phyloP scores from a whole-genome alignment of 768 basidiomycete species.

The Trametes elegans region DNA sequence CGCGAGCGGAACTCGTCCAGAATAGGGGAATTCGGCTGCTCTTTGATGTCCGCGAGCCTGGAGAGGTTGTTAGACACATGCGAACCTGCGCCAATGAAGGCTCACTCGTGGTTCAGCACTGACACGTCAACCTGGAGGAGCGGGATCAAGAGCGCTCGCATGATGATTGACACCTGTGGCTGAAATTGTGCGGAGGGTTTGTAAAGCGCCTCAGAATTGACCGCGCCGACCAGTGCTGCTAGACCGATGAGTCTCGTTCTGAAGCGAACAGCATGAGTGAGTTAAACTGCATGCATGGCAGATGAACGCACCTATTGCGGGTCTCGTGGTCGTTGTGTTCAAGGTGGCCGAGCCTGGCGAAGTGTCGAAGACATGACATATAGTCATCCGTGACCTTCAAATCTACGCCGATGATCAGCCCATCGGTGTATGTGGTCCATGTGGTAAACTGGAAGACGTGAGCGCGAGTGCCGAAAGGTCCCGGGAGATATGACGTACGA shows the following conservation, averaged over 20 bases:
- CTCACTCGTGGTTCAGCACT: conserved; percentile 69
- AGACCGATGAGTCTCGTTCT: conserved; percentile 87
- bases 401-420: conserved; percentile 79
- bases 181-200: conserved; percentile 69
- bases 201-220: conserved; percentile 84
- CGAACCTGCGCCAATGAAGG: conserved; percentile 1
- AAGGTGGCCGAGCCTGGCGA: conserved; percentile 58
- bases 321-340: conserved; percentile 63
- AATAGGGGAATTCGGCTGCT: conserved; percentile 72
- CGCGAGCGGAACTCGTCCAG: conserved; percentile 81
- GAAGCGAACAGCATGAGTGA: neutral
- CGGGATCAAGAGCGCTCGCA: conserved; percentile 68
- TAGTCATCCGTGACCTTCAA: conserved; percentile 67
- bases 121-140: conserved; percentile 60
- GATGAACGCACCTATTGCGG: conserved; percentile 58
- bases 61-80: neutral
- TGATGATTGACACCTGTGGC: conserved; percentile 65
- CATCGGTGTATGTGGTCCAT: conserved; percentile 91
- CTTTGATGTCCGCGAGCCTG: conserved; percentile 63
- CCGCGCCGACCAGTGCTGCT: conserved; percentile 74
- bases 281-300: neutral
- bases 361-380: conserved; percentile 60
- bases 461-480: neutral
- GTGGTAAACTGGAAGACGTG: conserved; percentile 67
- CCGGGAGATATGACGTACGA: conserved; percentile 48